Evolutionary conservation across 2,329 filamentous ascomycete species (phyloP).

Genomic region (Epicoccum sorghinum): DNA sequence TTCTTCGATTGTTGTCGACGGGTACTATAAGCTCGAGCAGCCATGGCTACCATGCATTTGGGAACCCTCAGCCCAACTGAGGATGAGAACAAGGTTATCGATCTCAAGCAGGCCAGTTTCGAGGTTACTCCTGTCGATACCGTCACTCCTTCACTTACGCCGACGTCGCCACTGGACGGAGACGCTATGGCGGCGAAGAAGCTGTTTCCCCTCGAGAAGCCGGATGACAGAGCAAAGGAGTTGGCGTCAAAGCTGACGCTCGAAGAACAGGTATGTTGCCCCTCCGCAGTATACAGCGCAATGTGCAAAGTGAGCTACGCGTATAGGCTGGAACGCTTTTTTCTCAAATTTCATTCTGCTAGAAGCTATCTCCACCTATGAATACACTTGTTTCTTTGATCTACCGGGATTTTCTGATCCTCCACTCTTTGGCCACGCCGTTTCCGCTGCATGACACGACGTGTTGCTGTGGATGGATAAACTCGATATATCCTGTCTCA

Average conservation of each 20-base stretch:
- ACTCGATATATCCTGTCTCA: no score
- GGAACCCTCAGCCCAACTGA: constrained; percentile 36
- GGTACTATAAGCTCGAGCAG: constrained; percentile 28
- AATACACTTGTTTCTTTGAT: no score
- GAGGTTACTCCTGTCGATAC: constrained; percentile 37
- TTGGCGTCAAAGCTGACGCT: constrained; percentile 45
- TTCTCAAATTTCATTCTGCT: no score
- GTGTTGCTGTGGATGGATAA: no score
- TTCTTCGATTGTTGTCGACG: constrained; percentile 25
- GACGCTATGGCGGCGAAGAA: constrained; percentile 43
- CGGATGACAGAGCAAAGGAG: constrained; percentile 43
- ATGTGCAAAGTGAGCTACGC: no score
- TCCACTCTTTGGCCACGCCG: no score
- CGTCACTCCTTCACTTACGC: constrained; percentile 37
- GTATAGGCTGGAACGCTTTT: no score
- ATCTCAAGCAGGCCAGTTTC: constrained; percentile 43
- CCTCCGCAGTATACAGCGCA: background rate
- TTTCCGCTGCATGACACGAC: background rate
- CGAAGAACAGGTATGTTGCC: constrained; percentile 48
- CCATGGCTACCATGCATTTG: constrained; percentile 42
- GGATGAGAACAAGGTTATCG: constrained; percentile 29
- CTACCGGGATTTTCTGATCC: no score
- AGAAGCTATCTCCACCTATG: no score
- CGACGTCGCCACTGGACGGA: constrained; percentile 31
- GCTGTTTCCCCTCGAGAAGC: constrained; percentile 37